A percentile compares a stretch with the other conserved stretches of the same genome.
These are phyloP conservation scores for Neurospora hispaniola DNA, from an alignment of 495 filamentous ascomycete genomes.

Conservation along the genomic window DNA sequence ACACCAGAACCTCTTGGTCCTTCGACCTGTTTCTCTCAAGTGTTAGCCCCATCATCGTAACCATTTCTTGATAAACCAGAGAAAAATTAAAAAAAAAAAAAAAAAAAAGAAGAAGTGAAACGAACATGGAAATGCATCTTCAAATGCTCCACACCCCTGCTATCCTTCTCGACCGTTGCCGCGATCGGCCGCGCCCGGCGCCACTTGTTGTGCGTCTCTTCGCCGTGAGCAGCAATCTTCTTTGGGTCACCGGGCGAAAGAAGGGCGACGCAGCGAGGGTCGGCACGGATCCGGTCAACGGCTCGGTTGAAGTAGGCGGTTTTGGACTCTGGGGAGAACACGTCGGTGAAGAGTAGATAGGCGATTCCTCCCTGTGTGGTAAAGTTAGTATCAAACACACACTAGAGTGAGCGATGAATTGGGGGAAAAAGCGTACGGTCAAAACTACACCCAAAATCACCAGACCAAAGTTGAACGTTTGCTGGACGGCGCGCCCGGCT, in stretches of 20 bases:
- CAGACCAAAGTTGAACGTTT: slow-evolving; percentile 75
- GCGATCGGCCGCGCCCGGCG: slow-evolving; percentile 73
- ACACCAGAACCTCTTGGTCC: slow-evolving; percentile 66
- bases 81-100: background rate
- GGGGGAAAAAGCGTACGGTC: slow-evolving; percentile 45
- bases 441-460: slow-evolving; percentile 63
- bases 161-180: slow-evolving; percentile 59
- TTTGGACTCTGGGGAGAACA: slow-evolving; percentile 76
- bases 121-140: slow-evolving; percentile 76
- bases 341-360: slow-evolving; percentile 73
- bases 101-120: background rate
- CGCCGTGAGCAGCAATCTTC: slow-evolving; percentile 75
- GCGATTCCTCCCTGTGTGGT: slow-evolving; percentile 54
- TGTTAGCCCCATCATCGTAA: slow-evolving; percentile 9
- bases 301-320: slow-evolving; percentile 83
- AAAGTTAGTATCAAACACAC: background rate
- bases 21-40: slow-evolving; percentile 49
- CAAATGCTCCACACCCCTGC: slow-evolving; percentile 68
- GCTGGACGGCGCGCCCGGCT: slow-evolving; percentile 75
- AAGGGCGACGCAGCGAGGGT: slow-evolving; percentile 58
- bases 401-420: background rate
- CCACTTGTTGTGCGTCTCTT: slow-evolving; percentile 76
- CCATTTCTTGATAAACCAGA: background rate
- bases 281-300: slow-evolving; percentile 64
- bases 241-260: slow-evolving; percentile 52